Percentiles rank a stretch among this genome's conserved stretches.
These are phyloP conservation scores for Sphagnurus paluster DNA, from an alignment of 1,284 basidiomycete genomes.

Conservation along the genomic window DNA sequence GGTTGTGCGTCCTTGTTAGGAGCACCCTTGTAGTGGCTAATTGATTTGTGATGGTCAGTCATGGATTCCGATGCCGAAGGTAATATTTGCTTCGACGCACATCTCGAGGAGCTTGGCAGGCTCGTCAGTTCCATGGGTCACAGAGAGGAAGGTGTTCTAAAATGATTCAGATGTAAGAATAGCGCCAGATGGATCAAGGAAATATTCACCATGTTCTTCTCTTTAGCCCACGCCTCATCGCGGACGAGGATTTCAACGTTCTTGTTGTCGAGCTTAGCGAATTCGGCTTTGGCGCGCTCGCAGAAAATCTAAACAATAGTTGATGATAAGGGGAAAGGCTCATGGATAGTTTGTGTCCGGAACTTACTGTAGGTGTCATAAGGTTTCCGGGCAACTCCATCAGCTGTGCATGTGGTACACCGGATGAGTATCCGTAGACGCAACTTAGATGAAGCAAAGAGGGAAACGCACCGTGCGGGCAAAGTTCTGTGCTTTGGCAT, in stretches of 20 bases:
- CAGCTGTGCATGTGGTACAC: conserved; percentile 43
- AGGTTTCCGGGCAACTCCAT: conserved; percentile 86
- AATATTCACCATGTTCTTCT: conserved; percentile 73
- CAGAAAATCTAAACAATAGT: conserved; percentile 56
- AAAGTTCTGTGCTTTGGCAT: conserved; percentile 82
- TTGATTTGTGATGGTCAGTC: conserved; percentile 3
- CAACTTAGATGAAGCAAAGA: too few species aligned
- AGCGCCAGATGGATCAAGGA: background rate
- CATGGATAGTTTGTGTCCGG: background rate
- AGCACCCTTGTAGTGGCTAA: conserved; percentile 81
- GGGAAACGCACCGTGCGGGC: conserved; percentile 70
- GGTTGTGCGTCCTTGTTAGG: conserved; percentile 55
- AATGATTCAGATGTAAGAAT: background rate
- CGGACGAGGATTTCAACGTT: conserved; percentile 74
- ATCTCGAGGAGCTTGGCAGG: conserved; percentile 89
- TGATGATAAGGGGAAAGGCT: background rate
- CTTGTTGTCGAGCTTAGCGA: conserved; percentile 62
- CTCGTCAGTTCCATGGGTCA: conserved; percentile 80
- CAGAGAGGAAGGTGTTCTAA: conserved; percentile 84
- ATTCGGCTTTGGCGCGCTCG: conserved; percentile 69
- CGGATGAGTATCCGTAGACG: too few species aligned
- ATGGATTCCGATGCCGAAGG: background rate
- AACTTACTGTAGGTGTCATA: conserved; percentile 70
- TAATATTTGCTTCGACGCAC: conserved; percentile 39
- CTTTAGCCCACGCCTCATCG: conserved; percentile 80